Conservation (phyloP, 2,329 filamentous ascomycete species). For the Claviceps pazoutovae region DNA sequence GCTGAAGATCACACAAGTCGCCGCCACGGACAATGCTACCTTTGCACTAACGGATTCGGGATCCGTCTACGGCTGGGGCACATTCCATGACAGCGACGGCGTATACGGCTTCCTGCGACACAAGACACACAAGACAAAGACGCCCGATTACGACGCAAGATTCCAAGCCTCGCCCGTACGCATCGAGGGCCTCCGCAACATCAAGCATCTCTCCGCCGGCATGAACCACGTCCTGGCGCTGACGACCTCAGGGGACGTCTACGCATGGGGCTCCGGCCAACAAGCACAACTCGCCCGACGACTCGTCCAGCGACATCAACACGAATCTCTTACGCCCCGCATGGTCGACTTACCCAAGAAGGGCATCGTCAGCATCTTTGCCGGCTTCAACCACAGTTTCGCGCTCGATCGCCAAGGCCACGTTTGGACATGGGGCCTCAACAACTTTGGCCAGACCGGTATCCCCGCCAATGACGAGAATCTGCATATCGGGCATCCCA, state of each 20-base stretch:
- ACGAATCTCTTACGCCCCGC: constrained; percentile 32
- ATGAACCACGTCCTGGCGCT: constrained; percentile 54
- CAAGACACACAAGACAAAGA: constrained; percentile 12
- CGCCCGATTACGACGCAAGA: constrained; percentile 2
- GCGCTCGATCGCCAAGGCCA: constrained; percentile 50
- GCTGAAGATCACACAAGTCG: constrained; percentile 43
- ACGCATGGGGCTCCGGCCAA: constrained; percentile 12
- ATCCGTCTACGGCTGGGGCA: constrained; percentile 63
- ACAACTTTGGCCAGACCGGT: constrained; percentile 57
- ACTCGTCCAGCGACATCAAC: constrained; percentile 34
- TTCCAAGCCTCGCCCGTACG: constrained; percentile 23
- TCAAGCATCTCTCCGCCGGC: constrained; percentile 45
- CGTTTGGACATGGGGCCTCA: constrained; percentile 56
- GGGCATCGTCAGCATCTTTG: constrained; percentile 28
- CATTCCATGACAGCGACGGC: constrained; percentile 39
- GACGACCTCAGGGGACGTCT: constrained; percentile 32
- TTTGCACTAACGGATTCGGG: constrained; percentile 58
- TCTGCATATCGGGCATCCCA: constrained; percentile 25
- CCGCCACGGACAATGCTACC: constrained; percentile 50
- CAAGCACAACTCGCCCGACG: constrained; percentile 38
- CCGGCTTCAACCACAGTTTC: constrained; percentile 55
- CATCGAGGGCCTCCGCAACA: constrained; percentile 42
- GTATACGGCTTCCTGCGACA: constrained; percentile 7
- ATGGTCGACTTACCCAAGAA: constrained; percentile 11
- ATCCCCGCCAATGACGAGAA: constrained; percentile 37